Conservation (phyloP, 306 rosid genomes). For the Vigna radiata region DNA sequence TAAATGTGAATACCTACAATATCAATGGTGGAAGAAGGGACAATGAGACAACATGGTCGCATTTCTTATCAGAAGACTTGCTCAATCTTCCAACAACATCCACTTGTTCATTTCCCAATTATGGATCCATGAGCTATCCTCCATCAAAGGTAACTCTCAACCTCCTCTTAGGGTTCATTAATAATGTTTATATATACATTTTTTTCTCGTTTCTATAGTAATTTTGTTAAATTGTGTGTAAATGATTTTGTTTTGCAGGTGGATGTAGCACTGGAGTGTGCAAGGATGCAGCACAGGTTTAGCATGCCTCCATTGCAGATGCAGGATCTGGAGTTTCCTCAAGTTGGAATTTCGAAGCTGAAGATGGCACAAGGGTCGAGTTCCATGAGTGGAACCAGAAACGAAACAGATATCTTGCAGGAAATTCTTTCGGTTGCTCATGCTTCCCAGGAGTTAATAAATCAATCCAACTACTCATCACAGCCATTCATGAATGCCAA, state of each 20-base stretch:
- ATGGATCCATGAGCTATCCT: slow-evolving; percentile 65
- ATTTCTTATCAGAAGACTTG: slow-evolving; percentile 60
- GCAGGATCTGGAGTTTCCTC: slow-evolving; percentile 76
- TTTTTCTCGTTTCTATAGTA: no score
- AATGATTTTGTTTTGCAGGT: slow-evolving; percentile 55
- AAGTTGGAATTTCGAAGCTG: slow-evolving; percentile 56
- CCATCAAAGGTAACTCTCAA: slow-evolving; percentile 66
- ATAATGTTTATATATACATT: no score
- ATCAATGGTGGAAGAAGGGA: slow-evolving; percentile 51
- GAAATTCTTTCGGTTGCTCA: slow-evolving; percentile 95
- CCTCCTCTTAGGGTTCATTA: no score
- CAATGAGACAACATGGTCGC: slow-evolving; percentile 53
- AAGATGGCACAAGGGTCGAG: slow-evolving; percentile 53
- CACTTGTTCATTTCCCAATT: slow-evolving; percentile 58
- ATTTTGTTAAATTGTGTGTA: not conserved
- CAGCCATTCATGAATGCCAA: slow-evolving; percentile 50
- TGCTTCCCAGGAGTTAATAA: slow-evolving; percentile 75
- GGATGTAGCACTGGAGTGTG: slow-evolving; percentile 89
- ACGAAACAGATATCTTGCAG: slow-evolving; percentile 75
- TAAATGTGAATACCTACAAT: slow-evolving; percentile 32
- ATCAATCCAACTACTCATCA: slow-evolving; percentile 53
- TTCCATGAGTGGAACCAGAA: slow-evolving; percentile 45
- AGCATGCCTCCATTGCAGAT: slow-evolving; percentile 81
- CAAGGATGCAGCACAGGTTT: slow-evolving; percentile 91
- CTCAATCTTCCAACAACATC: slow-evolving; percentile 52